Evolutionary conservation across 176 grass and related monocot genomes (phyloP), one percentile per base, ranked within the genome.

Genomic region (Elaeis guineensis): DNA sequence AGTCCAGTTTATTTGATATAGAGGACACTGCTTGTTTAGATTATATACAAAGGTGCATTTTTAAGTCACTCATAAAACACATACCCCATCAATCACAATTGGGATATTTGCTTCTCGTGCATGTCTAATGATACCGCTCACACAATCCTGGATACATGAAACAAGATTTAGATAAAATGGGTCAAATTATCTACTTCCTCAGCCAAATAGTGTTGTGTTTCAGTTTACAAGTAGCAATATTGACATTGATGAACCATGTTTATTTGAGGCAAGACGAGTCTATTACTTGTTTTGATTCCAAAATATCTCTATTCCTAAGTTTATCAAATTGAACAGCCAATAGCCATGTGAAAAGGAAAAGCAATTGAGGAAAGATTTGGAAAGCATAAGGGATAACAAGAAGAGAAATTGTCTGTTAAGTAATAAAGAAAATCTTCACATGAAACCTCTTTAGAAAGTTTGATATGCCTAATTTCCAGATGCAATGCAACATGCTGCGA

Each of bases 31-130:
- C 8, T 44, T 14, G 9, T 44, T 12, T 44, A 14, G 0, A 44
- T 44, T 44, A 44, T 28, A 17, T 16, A 25, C 19, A 14, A 56
- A 14, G 5, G 4, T 56, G 59, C 12, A 79, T 14, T 51, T 1
- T 24, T 66, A 50, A 69, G 20, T 19, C 66, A 63, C 17, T 25
- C 55, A 15, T 49, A 76, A 44, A 63, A 59, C 50, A 49, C 17
- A 58, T 88, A 97, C 92, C 64, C 86, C 92, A 83, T 97, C 92
- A 69, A 97, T 72, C 63, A 91, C 72, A 20, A 61, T 88, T 59
- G 92, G 87, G 59, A 97, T 81, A 59, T 80, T 88, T 65, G 69
- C 72, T 66, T 83, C 65, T 12, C 62, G 65, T 58, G 35, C 81
- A 61, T 77, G 83, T 69, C 63, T 88, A 75, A 97, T 77, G 55